A percentile compares a stretch with the other conserved stretches of the same genome.
Evolutionary conservation across 1,284 basidiomycete species (phyloP).

Genomic region (Cryptococcus amylolentus): DNA sequence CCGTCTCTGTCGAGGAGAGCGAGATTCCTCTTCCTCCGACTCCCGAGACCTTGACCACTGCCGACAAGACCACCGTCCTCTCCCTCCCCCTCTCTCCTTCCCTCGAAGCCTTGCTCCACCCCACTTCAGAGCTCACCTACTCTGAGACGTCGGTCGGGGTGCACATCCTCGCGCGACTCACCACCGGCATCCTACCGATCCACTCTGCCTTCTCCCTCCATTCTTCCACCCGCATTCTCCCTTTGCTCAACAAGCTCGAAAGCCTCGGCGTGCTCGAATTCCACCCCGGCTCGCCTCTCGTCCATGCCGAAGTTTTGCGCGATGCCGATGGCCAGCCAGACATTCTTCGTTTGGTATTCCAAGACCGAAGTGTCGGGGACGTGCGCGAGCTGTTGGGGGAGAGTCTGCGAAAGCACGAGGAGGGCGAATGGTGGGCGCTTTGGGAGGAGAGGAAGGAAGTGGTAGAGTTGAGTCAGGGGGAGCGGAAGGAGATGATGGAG

Average conservation of each 20-base stretch:
- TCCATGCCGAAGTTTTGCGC: slow-evolving; percentile 11
- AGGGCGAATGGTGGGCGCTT: slow-evolving; percentile 31
- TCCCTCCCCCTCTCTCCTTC: slow-evolving; percentile 34
- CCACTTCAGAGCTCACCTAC: slow-evolving; percentile 28
- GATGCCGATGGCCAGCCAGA: slow-evolving; percentile 28
- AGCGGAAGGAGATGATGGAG: slow-evolving; percentile 22
- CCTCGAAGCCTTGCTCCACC: slow-evolving; percentile 30
- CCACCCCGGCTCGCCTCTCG: slow-evolving; percentile 7
- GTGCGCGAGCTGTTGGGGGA: slow-evolving; percentile 32
- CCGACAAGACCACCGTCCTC: slow-evolving; percentile 30
- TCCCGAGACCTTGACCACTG: slow-evolving; percentile 37
- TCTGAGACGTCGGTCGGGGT: slow-evolving; percentile 36
- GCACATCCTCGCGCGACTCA: slow-evolving; percentile 30
- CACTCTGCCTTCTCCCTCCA: slow-evolving; percentile 32
- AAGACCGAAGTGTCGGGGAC: slow-evolving; percentile 26
- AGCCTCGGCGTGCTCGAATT: slow-evolving; percentile 25
- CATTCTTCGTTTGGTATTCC: slow-evolving; percentile 33
- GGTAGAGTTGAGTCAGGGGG: slow-evolving; percentile 15
- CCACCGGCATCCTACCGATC: slow-evolving; percentile 28
- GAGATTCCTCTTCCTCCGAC: slow-evolving; percentile 19
- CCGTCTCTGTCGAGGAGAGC: background rate
- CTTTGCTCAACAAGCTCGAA: slow-evolving; percentile 36
- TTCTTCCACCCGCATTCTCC: slow-evolving; percentile 27
- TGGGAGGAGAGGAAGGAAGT: slow-evolving; percentile 8
- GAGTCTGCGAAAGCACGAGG: slow-evolving; percentile 16